Evolutionary conservation across 192 early-diverging fungal genomes (phyloP).

Genomic region (Umbelopsis vinacea): DNA sequence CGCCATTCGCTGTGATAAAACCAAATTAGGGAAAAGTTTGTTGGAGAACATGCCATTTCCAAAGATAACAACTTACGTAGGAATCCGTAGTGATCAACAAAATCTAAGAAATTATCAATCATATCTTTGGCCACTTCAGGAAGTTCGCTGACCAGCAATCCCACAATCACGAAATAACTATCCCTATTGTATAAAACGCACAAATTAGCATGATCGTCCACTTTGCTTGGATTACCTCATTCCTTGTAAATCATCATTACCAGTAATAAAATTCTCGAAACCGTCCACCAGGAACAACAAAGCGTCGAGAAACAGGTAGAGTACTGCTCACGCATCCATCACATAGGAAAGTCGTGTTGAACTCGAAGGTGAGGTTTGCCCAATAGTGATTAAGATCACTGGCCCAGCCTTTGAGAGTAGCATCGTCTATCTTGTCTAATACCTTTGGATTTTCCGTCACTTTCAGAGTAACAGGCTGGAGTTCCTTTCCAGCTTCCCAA

Average conservation of each 20-base stretch:
- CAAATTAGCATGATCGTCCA: neutral
- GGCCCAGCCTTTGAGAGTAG: conserved; percentile 51
- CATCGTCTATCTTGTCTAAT: conserved; percentile 49
- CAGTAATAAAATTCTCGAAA: conserved; percentile 80
- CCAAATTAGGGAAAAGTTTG: neutral
- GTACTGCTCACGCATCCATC: conserved; percentile 59
- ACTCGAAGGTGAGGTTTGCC: conserved; percentile 57
- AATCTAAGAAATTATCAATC: conserved; percentile 65
- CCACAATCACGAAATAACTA: conserved; percentile 68
- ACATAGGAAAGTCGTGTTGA: conserved; percentile 54
- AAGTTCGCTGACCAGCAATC: conserved; percentile 60
- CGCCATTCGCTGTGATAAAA: conserved; percentile 62
- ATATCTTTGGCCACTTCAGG: conserved; percentile 48
- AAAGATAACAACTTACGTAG: conserved; percentile 52
- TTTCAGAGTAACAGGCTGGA: conserved; percentile 38
- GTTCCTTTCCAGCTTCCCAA: conserved; percentile 53
- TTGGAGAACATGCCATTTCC: neutral
- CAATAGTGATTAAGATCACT: conserved; percentile 57
- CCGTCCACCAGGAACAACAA: conserved; percentile 74
- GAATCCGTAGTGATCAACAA: conserved; percentile 66
- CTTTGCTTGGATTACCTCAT: too few species aligned
- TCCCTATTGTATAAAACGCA: conserved; percentile 44
- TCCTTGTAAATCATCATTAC: conserved; percentile 1
- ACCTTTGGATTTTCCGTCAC: conserved; percentile 50
- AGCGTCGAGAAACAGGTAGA: conserved; percentile 56